These are phyloP conservation scores for Suillus subluteus DNA, from an alignment of 768 basidiomycete species.

Conservation along the genomic window DNA sequence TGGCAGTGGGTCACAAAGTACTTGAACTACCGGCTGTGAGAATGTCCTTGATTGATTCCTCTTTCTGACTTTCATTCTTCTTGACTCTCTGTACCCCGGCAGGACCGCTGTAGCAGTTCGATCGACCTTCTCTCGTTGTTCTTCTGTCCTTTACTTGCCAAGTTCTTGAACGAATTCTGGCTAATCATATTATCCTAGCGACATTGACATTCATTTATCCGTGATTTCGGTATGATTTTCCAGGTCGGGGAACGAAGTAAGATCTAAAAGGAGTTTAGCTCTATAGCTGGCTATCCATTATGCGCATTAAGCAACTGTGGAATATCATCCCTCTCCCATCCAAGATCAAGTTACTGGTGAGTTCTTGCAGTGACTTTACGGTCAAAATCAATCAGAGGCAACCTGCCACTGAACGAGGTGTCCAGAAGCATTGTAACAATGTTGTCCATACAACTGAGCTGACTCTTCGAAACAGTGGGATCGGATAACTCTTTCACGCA, in stretches of 20 bases:
- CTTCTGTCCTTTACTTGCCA: conserved; percentile 13
- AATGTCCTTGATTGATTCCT: conserved; percentile 12
- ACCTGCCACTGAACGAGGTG: neutral
- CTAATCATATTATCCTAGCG: conserved; percentile 45
- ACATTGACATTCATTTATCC: conserved; percentile 38
- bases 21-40: neutral
- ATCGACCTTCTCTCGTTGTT: conserved; percentile 13
- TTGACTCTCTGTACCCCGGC: conserved; percentile 35
- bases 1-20: neutral
- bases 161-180: conserved; percentile 30
- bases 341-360: conserved; percentile 53
- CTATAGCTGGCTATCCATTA: conserved; percentile 20
- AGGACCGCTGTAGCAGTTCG: conserved; percentile 35
- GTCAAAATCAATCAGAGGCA: neutral
- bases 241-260: neutral
- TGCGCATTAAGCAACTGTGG: conserved; percentile 47
- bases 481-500: conserved; percentile 67
- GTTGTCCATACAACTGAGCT: neutral
- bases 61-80: conserved; percentile 29
- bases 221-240: conserved; percentile 17
- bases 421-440: neutral
- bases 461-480: conserved; percentile 52
- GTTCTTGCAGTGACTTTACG: conserved; percentile 21
- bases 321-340: conserved; percentile 39
- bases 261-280: neutral